phyloP scores from a whole-genome alignment of 129 eudicot genomes.

The Flaveria robusta region DNA sequence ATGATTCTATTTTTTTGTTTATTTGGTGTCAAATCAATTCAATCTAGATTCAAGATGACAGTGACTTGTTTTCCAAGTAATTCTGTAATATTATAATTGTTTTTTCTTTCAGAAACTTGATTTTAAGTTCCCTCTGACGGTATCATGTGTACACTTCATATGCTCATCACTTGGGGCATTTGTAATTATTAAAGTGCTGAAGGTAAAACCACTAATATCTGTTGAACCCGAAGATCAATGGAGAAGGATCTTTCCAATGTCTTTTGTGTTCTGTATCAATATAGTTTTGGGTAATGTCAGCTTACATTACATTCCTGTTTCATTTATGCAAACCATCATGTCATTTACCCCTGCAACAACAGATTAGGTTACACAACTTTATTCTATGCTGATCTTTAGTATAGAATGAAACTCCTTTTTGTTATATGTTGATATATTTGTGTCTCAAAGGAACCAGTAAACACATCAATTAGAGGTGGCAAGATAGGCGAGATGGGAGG shows the following conservation, averaged over 20 bases:
- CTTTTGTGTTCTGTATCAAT: constrained; percentile 87
- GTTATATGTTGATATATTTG: too few species aligned
- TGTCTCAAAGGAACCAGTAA: too few species aligned
- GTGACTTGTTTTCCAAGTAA: background rate
- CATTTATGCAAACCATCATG: constrained; percentile 98
- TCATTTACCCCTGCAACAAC: constrained; percentile 98
- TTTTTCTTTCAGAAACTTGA: constrained; percentile 70
- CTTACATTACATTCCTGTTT: constrained; percentile 95
- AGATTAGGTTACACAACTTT: constrained; percentile 43
- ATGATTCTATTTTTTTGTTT: background rate
- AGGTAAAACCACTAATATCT: constrained; percentile 77
- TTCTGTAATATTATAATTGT: background rate
- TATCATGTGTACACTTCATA: constrained; percentile 89
- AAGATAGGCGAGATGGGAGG: too few species aligned
- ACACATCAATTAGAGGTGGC: too few species aligned
- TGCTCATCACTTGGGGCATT: constrained; percentile 93
- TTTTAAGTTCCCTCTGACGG: constrained; percentile 89
- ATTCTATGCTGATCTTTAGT: too few species aligned
- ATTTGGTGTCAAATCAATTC: background rate
- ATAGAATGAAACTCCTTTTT: too few species aligned
- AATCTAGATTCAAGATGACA: background rate
- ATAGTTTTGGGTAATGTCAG: constrained; percentile 98
- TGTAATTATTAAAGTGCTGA: constrained; percentile 71
- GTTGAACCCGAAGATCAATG: constrained; percentile 95
- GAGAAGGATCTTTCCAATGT: constrained; percentile 97